Base-by-base conservation (phyloP, 805 yeast genomes). In the Lipomyces oligophaga region DNA sequence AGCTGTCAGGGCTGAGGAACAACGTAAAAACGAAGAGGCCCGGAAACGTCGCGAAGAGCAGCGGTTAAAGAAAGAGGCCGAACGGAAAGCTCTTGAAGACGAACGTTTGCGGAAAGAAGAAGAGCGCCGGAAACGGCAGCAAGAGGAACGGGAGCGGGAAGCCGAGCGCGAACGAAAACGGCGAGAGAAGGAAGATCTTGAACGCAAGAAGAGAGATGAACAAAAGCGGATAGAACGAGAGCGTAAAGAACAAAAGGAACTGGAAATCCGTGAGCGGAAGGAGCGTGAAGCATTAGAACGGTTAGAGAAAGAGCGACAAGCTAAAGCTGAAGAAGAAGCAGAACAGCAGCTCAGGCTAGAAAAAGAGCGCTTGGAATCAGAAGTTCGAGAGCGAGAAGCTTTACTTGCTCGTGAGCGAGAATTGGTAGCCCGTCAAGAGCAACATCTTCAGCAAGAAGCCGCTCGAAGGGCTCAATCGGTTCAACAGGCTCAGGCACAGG, bases 81-180 rank as follows among this genome's bases (percentile, higher is more conserved):
- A 60, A 32, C 49, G 48, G 38, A 52, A 57, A 45, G 67, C 67
- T 7, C 66, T 65, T 18, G 62, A 58, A 20, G 65, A 58, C 34
- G 54, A 55, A 28, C 46, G 52, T 24, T 28, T 47, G 42, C 47
- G 50, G 20, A 47, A 38, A 26, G 54, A 49, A 40, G 60, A 43
- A 40, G 60, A 52, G 37, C 47, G 48, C 19, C 49, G 41, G 26
- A 42, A 18, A 21, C 51, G 58, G 13, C 40, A 30, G 32, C 57
- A 40, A 31, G 58, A 54, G 33, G 58, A 54, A 37, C 41, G 45
- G 18, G 55, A 45, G 24, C 45, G 49, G 13, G 54, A 42, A 32
- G 44, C 48, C 24, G 57, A 41, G 31, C 48, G 44, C 5, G 52
- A 57, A 28, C 45, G 50, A n/a, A 45, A 48, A 34, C 26, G 25